These are phyloP conservation scores for Suillus fuscotomentosus DNA, from an alignment of 768 basidiomycete genomes.

Conservation along the genomic window DNA sequence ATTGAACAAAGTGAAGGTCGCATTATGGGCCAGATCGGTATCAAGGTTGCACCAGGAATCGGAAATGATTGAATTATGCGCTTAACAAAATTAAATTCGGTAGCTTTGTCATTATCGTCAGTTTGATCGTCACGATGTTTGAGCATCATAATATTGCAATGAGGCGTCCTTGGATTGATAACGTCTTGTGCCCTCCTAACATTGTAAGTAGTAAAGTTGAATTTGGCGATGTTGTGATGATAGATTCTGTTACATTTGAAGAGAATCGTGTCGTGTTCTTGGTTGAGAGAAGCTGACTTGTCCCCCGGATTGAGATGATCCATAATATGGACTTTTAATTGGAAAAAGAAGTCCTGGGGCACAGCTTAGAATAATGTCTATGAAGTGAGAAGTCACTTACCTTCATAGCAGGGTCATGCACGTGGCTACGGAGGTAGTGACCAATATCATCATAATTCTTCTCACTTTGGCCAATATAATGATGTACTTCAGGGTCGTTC, in stretches of 20 bases:
- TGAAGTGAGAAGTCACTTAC: background rate
- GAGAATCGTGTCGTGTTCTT: slow-evolving; percentile 4
- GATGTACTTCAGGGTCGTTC: background rate
- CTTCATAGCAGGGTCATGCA: background rate
- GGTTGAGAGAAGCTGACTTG: background rate
- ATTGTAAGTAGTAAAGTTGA: slow-evolving; percentile 36
- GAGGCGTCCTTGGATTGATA: slow-evolving; percentile 32
- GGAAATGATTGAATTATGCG: no score
- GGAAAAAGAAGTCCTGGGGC: background rate
- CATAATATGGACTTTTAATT: background rate
- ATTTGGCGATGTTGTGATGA: slow-evolving; percentile 18
- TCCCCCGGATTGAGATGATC: background rate
- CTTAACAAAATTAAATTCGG: no score
- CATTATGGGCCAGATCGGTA: no score
- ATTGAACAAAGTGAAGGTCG: no score
- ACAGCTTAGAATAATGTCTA: background rate
- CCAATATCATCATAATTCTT: background rate
- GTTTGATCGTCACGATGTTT: background rate
- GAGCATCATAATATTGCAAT: slow-evolving; percentile 36
- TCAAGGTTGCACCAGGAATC: no score
- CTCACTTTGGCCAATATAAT: background rate
- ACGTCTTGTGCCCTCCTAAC: slow-evolving; percentile 36
- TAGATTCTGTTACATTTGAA: slow-evolving; percentile 23
- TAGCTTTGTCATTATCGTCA: no score
- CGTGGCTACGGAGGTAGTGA: background rate